Base-by-base conservation (phyloP, 2,329 filamentous ascomycete genomes). In the Colletotrichum phormii region DNA sequence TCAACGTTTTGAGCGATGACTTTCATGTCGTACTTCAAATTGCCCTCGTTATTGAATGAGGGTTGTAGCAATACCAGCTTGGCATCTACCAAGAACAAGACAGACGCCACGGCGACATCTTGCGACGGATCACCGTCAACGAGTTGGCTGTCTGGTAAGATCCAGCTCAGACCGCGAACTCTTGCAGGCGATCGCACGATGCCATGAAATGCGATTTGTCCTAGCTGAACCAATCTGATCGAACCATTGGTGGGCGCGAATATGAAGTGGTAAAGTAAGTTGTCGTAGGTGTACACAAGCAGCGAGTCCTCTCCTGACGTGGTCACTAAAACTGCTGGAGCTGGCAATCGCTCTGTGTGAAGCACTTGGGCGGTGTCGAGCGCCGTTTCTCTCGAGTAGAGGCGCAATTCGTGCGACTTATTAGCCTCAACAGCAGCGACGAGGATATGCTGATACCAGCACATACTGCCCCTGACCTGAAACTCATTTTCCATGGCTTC, bases 11-110 rank as follows among this genome's bases (percentile, higher is more conserved):
- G 95, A 13, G 95, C 95, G 79, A 99, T 93, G 72, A 98, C 93
- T 11, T 95, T 93, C 97, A 99, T 99, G 79, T 98, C 96, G 79
- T 99, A 99, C 84, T 98, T 98, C 64, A 98, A 87, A 77, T 95
- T 93, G 5, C 94, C 94, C 55, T 93, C 90, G 61, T 94, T 93
- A 64, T 94, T 95, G 5, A 94, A 86, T 0, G 95, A 95, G 1
- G 97, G 96, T 75, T 97, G 95, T 61, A 99, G 88, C 49, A 98
- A 85, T 12, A 98, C 97, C 24, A 99, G 89, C 81, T 99, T 99
- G 35, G 96, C 97, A 79, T 99, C 97, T 2, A 99, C 95, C n/a
- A 99, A 87, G 78, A 99, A 98, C 15, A 99, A 85, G 13, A 99
- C 95, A 0, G 95, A 97, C 8, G 97, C 97, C 67, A 96, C 93